Base-by-base conservation (phyloP, 495 filamentous ascomycete species). In the Penicillium psychrofluorescens region DNA sequence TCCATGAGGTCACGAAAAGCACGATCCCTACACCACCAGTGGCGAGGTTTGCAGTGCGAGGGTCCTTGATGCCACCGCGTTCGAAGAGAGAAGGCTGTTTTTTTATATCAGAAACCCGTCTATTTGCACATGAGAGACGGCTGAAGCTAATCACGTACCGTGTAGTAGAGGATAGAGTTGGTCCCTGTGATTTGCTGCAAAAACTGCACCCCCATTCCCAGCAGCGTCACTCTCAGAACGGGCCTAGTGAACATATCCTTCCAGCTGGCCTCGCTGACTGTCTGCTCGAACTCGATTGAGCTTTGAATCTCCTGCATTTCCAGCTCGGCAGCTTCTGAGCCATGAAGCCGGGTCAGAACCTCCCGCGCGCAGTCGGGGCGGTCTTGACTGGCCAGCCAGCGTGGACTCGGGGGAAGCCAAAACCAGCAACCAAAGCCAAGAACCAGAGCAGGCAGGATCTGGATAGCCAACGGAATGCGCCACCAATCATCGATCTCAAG, bases 241-340 rank as follows among this genome's bases (percentile, higher is more conserved):
- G 62, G 64, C 48, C 72, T 71, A 37, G 77, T 75, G 4, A 70
- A 70, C 31, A 88, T 66, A n/a, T 80, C 58, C 6, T 83, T 80
- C 69, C 85, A 92, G 27, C 82, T 71, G 52, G 82, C 79, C 1
- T 78, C 76, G 4, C 80, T 68, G 7, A 76, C 80, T 16, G 81
- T 78, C 62, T 86, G 84, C 62, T 90, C 86, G 50, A 88, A 87
- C 13, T 79, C 66, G 2, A 79, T 80, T 49, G 86, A 83, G 0
- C 83, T 79, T 59, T 83, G 81, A 59, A 90, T 90, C 58, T 90
- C 85, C 54, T 89, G 83, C 29, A 89, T 72, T 61, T 85, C 80
- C 41, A 88, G 73, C 2, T 87, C 73, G 47, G 85, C 81, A 49
- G 39, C 48, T 22, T 65, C 53, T 42, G 40, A 50, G 8, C 70